Evolutionary conservation across 108 stramenopile genomes (phyloP).

Genomic region (Cyclotella kingstonii): DNA sequence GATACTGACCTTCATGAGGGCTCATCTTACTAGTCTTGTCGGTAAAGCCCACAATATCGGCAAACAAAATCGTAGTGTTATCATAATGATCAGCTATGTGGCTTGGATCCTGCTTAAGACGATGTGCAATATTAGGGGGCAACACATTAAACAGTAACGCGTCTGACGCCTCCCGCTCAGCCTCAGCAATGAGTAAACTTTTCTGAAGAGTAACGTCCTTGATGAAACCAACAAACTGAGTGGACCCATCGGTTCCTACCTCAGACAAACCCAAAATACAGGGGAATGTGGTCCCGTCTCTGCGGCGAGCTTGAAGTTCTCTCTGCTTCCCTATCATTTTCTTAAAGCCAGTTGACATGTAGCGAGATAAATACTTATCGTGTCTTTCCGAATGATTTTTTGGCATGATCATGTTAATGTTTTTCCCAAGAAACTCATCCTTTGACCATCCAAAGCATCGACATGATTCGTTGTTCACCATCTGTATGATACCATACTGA

Average conservation of each 20-base stretch:
- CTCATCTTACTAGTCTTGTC: conserved; percentile 33
- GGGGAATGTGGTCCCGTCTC: conserved; percentile 28
- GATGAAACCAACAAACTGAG: conserved; percentile 24
- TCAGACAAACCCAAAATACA: conserved; percentile 30
- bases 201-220: conserved; percentile 36
- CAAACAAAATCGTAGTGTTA: conserved; percentile 53
- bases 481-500: no score
- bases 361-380: conserved; percentile 14
- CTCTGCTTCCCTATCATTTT: conserved; percentile 26
- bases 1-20: conserved; percentile 28
- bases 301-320: conserved; percentile 15
- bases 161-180: conserved; percentile 38
- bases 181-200: conserved; percentile 22
- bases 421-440: conserved; percentile 30
- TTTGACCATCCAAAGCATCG: conserved; percentile 26
- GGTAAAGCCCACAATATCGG: conserved; percentile 66
- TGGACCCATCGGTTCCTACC: conserved; percentile 10
- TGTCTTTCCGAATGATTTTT: conserved; percentile 11
- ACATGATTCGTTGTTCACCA: not conserved
- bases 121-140: conserved; percentile 38
- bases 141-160: conserved; percentile 41
- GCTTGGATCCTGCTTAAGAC: conserved; percentile 45
- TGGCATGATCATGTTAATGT: conserved; percentile 38
- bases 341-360: conserved; percentile 11
- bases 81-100: conserved; percentile 63